Percentiles rank a stretch among this genome's conserved stretches.
Conservation (phyloP, 2,329 filamentous ascomycete species). For the Fusarium nanum region DNA sequence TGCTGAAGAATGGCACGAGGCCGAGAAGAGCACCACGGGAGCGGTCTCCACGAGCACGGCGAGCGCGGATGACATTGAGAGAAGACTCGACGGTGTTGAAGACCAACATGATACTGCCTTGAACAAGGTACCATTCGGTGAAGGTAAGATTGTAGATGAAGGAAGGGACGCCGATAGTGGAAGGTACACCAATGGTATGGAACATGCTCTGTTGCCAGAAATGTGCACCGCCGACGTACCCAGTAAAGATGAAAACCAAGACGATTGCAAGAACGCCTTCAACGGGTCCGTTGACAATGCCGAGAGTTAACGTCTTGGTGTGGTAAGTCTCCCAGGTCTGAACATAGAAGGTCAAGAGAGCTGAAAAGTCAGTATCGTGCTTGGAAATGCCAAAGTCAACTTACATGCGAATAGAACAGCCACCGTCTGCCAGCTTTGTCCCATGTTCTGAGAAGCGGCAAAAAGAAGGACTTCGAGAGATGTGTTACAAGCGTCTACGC, state of each 20-base stretch:
- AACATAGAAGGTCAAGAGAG: conserved; percentile 94
- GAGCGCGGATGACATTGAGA: conserved; percentile 84
- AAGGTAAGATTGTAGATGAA: conserved; percentile 82
- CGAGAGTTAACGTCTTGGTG: conserved; percentile 93
- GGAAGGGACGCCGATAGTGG: conserved; percentile 73
- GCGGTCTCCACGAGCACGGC: conserved; percentile 77
- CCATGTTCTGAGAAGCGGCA: conserved; percentile 90
- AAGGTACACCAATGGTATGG: conserved; percentile 74
- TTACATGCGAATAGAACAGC: conserved; percentile 83
- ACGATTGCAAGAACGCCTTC: conserved; percentile 91
- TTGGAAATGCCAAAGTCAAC: conserved; percentile 45
- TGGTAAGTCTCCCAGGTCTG: conserved; percentile 99
- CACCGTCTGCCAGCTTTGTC: conserved; percentile 91
- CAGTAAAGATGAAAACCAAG: conserved; percentile 84
- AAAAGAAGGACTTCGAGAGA: conserved; percentile 94
- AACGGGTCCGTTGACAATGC: conserved; percentile 91
- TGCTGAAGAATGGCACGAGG: conserved; percentile 80
- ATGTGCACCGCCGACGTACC: conserved; percentile 84
- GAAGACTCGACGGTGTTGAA: conserved; percentile 86
- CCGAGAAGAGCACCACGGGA: conserved; percentile 82
- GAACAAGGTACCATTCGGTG: conserved; percentile 92
- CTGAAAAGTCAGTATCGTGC: conserved; percentile 55
- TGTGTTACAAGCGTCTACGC: conserved; percentile 96
- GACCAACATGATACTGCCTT: conserved; percentile 82
- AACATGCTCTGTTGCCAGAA: conserved; percentile 94